phyloP scores from a whole-genome alignment of 208 protist genomes.

The Phytomonas francai region DNA sequence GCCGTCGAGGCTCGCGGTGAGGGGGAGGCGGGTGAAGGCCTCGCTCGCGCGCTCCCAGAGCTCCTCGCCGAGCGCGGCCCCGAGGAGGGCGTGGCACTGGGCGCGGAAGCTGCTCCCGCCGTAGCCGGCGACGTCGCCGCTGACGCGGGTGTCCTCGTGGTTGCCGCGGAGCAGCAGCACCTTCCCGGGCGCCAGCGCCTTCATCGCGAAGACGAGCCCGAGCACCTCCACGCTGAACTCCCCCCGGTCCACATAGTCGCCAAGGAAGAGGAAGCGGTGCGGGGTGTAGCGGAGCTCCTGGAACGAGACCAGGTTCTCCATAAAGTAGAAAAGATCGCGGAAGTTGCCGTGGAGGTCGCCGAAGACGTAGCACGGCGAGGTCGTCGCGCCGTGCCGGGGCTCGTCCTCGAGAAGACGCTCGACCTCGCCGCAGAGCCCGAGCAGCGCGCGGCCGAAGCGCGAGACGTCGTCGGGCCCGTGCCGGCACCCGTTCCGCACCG shows the following conservation, averaged over 20 bases:
- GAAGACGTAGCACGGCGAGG: constrained; percentile 91
- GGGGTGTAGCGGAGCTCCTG: constrained; percentile 89
- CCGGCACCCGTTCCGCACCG: constrained; percentile 71
- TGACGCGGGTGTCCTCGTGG: constrained; percentile 91
- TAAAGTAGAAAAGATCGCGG: constrained; percentile 91
- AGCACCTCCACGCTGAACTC: constrained; percentile 90
- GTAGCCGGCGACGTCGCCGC: constrained; percentile 87
- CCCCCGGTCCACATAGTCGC: constrained; percentile 97
- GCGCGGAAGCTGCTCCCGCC: constrained; percentile 82
- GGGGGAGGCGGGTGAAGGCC: constrained; percentile 79
- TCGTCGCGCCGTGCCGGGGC: constrained; percentile 51
- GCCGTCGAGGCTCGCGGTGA: constrained; percentile 89
- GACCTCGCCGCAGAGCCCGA: constrained; percentile 70
- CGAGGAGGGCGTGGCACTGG: constrained; percentile 83
- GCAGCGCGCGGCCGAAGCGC: constrained; percentile 78
- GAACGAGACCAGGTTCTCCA: constrained; percentile 88
- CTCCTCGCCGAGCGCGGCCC: constrained; percentile 72
- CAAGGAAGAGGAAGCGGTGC: constrained; percentile 96
- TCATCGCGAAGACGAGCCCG: constrained; percentile 88
- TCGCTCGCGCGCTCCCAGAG: constrained; percentile 81
- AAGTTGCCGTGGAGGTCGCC: constrained; percentile 94
- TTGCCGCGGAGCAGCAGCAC: constrained; percentile 92
- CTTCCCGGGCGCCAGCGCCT: constrained; percentile 86
- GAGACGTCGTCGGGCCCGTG: constrained; percentile 68
- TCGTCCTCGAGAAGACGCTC: constrained; percentile 57